These are phyloP conservation scores for Rhodotorula sp. DNA, from an alignment of 1,284 basidiomycete genomes.

Conservation along the genomic window DNA sequence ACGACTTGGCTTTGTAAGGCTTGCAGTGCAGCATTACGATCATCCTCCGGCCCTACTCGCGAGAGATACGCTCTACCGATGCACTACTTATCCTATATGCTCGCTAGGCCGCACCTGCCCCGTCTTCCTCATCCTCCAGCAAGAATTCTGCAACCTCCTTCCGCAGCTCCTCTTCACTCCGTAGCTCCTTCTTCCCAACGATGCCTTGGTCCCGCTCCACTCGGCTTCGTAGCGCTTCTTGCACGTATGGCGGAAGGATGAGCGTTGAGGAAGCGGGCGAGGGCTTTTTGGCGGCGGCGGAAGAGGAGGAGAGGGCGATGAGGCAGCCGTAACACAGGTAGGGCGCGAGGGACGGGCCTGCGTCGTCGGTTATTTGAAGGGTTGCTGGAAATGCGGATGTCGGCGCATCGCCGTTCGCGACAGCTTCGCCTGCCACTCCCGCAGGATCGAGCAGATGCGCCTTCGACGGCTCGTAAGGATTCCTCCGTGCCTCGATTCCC, in stretches of 20 bases:
- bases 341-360: neutral
- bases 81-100: no score
- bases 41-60: no score
- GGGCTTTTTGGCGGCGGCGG: slow-evolving; percentile 4
- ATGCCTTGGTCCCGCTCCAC: neutral
- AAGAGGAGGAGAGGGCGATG: slow-evolving; percentile 9
- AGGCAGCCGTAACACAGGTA: slow-evolving; percentile 36
- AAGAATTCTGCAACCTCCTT: slow-evolving; percentile 16
- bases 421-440: neutral
- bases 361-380: neutral
- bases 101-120: neutral
- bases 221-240: neutral
- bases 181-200: neutral
- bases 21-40: no score
- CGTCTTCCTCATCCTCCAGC: slow-evolving; percentile 1
- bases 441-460: slow-evolving; percentile 10
- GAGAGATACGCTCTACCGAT: no score
- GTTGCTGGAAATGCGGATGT: neutral
- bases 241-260: slow-evolving; percentile 18
- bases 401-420: neutral
- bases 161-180: neutral
- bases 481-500: neutral
- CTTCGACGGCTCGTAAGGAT: slow-evolving; percentile 22
- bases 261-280: neutral
- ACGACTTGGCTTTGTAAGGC: no score